phyloP scores from a whole-genome alignment of 208 protist genomes.

The Tritrichomonas foetus region DNA sequence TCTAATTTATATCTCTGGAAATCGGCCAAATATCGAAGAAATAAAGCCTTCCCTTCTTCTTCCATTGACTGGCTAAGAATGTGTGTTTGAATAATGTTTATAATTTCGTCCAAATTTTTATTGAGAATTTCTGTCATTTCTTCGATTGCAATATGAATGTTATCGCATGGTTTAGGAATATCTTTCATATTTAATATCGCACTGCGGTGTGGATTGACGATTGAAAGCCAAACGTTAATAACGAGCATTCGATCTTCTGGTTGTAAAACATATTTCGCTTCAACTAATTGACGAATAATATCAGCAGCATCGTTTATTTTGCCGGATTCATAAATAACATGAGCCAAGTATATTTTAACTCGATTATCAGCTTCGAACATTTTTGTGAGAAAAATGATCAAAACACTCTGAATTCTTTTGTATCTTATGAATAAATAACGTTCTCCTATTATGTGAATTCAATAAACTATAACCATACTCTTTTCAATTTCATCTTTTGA shows the following conservation, averaged over 20 bases:
- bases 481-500: too few relatives aligned
- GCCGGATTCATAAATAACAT: not conserved
- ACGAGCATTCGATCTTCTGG: not conserved
- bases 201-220: not conserved
- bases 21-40: not conserved
- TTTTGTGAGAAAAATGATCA: not conserved
- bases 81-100: not conserved
- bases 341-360: not conserved
- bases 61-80: not conserved
- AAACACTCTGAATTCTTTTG: too few relatives aligned
- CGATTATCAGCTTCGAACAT: conserved; percentile 35
- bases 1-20: not conserved
- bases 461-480: too few relatives aligned
- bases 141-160: not conserved
- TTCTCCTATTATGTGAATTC: too few relatives aligned
- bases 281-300: not conserved
- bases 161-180: not conserved
- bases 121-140: not conserved
- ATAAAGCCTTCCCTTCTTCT: not conserved
- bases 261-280: conserved; percentile 3
- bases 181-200: not conserved
- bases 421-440: too few relatives aligned
- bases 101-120: not conserved
- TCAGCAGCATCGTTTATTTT: not conserved
- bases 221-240: not conserved